These are phyloP conservation scores for Termitomyces sp. DNA, from an alignment of 768 basidiomycete species.

Conservation along the genomic window DNA sequence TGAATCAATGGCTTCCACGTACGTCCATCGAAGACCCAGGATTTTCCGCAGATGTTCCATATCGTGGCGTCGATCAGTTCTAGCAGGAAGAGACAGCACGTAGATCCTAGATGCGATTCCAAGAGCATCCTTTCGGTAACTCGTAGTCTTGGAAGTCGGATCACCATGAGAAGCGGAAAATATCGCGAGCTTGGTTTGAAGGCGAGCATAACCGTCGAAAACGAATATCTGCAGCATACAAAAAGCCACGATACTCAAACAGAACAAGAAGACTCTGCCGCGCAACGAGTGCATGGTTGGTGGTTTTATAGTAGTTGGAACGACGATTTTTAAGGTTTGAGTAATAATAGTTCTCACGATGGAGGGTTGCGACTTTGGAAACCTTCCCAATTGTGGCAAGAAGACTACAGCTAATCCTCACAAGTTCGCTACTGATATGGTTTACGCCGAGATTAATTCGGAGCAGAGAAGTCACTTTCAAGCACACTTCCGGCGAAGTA, in stretches of 20 bases:
- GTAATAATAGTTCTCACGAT: background rate
- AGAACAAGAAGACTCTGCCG: background rate
- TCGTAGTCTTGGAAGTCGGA: background rate
- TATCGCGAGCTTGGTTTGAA: background rate
- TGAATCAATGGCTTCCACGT: conserved; percentile 43
- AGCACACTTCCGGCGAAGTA: background rate
- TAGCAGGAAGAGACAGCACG: conserved; percentile 55
- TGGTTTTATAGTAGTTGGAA: too few relatives aligned
- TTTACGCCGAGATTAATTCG: background rate
- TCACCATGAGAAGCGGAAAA: background rate
- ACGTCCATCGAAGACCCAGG: conserved; percentile 49
- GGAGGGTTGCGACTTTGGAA: too few relatives aligned
- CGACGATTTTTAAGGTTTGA: too few relatives aligned
- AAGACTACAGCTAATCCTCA: too few relatives aligned
- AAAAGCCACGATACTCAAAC: background rate
- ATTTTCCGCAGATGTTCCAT: conserved; percentile 50
- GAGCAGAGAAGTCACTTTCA: background rate
- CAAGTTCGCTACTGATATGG: background rate
- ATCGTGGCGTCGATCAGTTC: conserved; percentile 47
- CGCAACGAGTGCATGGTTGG: conserved; percentile 3
- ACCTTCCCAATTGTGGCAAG: too few relatives aligned
- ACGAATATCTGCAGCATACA: background rate
- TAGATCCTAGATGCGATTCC: conserved; percentile 40
- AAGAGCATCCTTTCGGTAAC: conserved; percentile 18
- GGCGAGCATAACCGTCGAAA: background rate